Base-by-base conservation (phyloP, 2,329 filamentous ascomycete genomes). In the Cyphellophora attinorum region DNA sequence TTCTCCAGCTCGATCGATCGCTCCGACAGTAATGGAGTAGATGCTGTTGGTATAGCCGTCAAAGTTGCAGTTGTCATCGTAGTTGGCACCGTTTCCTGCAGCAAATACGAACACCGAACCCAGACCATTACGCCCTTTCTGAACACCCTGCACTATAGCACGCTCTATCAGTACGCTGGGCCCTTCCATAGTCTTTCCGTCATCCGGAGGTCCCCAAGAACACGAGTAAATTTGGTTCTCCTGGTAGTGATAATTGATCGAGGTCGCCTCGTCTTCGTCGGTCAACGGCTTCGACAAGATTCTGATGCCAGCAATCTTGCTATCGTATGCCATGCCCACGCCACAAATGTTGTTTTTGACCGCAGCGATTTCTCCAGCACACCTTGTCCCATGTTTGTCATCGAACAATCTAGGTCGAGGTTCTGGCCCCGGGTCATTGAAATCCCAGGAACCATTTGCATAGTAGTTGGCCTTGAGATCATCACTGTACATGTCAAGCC, bases 41-140 rank as follows among this genome's bases (percentile, higher is more conserved):
- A 98, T 98, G 55, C 88, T 95, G 66, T 98, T 98, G 40, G 91
- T 98, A 61, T 98, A 98, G 25, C 91, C 91, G 55, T 98, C 91
- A 56, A 98, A 98, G 58, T 98, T 98, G 71, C 91, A 98, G 61
- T 98, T 96, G 58, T 98, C 91, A 30, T 84, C 88, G 45, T 68
- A 76, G 3, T 70, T 67, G 6, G 89, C 93, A 38, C 91, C 91
- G 53, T 98, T 98, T 39, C 91, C 91, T 46, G 89, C 88, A 28
- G 91, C 91, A 59, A 98, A 98, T 35, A 98, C 91, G 52, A 86
- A 98, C 46, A 98, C 83, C 17, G 85, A 93, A 6, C 91, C 91
- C 34, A 79, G 76, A 3, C 86, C 85, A 32, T 65, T 70, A 33
- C 91, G 81, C 27, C 91, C 91, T 39, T 93, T 78, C 54, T 96